Evolutionary conservation across 2,329 filamentous ascomycete species (phyloP), one percentile per base, ranked within the genome.

Genomic region (Chaetoscypha palmicola): DNA sequence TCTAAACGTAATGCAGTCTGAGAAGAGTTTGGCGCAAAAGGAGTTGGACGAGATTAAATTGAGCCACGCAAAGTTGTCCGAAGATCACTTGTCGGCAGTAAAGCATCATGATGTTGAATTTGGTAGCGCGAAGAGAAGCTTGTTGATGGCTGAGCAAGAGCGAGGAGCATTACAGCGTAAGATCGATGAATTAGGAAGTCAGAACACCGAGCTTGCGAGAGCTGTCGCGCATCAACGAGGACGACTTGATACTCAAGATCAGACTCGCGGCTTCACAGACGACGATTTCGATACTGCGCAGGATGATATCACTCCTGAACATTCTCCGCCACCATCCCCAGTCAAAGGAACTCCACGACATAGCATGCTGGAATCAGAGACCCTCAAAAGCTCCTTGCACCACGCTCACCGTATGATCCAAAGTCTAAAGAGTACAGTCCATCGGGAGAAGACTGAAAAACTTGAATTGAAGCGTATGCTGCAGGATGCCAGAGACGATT

Each of bases 391-490:
- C 42, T 96, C 91, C 20, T 74, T 97, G 21, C 83, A 89, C 54
- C 92, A 98, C 63, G 91, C 92, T 30, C 92, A 97, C 64, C 81
- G 91, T 46, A 96, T 94, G 68, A 96, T 98, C 47, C 91, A 97
- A 63, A 94, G 88, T 58, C 77, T 97, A 55, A 89, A 94, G 66
- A 89, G 85, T 63, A 94, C 90, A 58, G 86, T 97, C 36, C 91
- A 98, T 64, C 85, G 92, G 24, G 92, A 98, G 65, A 98, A 97
- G 79, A 96, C 91, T 0, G 92, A 98, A 65, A 98, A 96, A 71
- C 77, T 97, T 21, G 92, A 98, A 66, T 77, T 97, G 42, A 90
- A 88, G 66, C 85, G 91, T 47, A 87, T 98, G 76, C 77, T 97
- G 22, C 91, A 97, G 67, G 92, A 98, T 58, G 84, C 91, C 19